phyloP scores from a whole-genome alignment of 129 eudicot species.

The Artemisia annua region DNA sequence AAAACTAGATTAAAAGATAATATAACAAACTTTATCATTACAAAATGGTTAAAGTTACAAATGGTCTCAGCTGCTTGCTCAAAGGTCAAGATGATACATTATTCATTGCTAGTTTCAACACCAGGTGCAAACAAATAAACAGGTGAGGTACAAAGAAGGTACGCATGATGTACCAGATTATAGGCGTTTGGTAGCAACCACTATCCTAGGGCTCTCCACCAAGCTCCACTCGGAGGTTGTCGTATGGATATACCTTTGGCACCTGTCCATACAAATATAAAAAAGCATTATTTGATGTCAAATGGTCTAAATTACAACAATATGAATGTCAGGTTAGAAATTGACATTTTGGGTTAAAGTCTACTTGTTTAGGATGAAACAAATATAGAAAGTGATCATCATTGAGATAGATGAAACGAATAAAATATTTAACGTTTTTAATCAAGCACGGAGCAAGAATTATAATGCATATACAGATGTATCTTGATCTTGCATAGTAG shows the following conservation, averaged over 20 bases:
- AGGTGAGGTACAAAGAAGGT: neutral
- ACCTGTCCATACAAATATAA: conserved; percentile 43
- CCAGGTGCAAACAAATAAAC: conserved; percentile 28
- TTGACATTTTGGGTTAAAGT: no score
- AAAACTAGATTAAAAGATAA: neutral
- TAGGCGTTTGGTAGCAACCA: conserved; percentile 15
- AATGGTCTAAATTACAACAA: neutral
- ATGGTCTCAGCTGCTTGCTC: conserved; percentile 20
- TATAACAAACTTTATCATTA: conserved; percentile 10
- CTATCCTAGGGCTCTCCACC: conserved; percentile 86
- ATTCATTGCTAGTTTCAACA: conserved; percentile 29
- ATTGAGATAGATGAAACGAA: no score
- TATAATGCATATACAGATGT: no score
- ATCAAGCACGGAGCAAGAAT: no score
- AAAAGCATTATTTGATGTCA: neutral
- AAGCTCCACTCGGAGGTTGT: conserved; percentile 92
- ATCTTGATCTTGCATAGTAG: no score
- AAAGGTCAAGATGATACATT: conserved; percentile 32
- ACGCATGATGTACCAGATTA: conserved; percentile 15
- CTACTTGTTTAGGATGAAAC: no score
- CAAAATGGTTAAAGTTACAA: conserved; percentile 15
- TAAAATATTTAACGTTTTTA: no score
- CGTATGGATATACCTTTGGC: conserved; percentile 94
- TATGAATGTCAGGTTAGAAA: no score
- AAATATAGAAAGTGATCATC: no score